Conservation (phyloP, 2,329 filamentous ascomycete genomes). For the Cladosporium oxysporum region DNA sequence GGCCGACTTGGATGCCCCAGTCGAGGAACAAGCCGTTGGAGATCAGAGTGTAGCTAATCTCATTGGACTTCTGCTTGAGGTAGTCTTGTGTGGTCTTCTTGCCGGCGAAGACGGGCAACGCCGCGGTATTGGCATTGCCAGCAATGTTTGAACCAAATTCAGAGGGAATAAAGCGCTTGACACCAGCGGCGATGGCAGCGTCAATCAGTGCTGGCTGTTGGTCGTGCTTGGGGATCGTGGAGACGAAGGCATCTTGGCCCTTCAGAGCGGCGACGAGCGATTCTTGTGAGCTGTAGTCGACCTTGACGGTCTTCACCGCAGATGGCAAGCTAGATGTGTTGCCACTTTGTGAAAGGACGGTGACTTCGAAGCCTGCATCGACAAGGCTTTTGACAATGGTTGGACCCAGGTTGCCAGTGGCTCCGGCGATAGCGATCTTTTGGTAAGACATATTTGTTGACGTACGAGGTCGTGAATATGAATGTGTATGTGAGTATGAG, state of each 20-base stretch:
- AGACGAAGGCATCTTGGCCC: constrained; percentile 43
- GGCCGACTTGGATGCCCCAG: constrained; percentile 36
- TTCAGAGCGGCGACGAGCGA: constrained; percentile 38
- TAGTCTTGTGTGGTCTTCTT: constrained; percentile 34
- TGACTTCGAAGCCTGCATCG: constrained; percentile 39
- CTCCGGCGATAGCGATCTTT: constrained; percentile 36
- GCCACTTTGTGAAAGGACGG: constrained; percentile 34
- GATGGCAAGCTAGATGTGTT: constrained; percentile 31
- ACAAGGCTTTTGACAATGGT: constrained; percentile 46
- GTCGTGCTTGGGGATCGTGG: constrained; percentile 34
- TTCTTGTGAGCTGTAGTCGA: constrained; percentile 36
- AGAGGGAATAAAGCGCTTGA: constrained; percentile 44
- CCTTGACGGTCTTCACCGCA: constrained; percentile 32
- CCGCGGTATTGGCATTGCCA: constrained; percentile 35
- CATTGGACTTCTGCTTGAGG: constrained; percentile 7
- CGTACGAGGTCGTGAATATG: not conserved
- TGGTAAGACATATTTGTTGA: constrained; percentile 7
- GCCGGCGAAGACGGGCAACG: constrained; percentile 42
- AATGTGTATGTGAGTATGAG: not conserved
- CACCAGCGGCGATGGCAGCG: constrained; percentile 42
- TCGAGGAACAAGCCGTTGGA: constrained; percentile 42
- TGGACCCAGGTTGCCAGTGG: constrained; percentile 46
- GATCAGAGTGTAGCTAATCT: constrained; percentile 37
- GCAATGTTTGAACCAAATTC: constrained; percentile 40
- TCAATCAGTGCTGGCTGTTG: constrained; percentile 40